Evolutionary conservation across 73 alveolate species (phyloP).

Genomic region (Tetrahymena elliotti): DNA sequence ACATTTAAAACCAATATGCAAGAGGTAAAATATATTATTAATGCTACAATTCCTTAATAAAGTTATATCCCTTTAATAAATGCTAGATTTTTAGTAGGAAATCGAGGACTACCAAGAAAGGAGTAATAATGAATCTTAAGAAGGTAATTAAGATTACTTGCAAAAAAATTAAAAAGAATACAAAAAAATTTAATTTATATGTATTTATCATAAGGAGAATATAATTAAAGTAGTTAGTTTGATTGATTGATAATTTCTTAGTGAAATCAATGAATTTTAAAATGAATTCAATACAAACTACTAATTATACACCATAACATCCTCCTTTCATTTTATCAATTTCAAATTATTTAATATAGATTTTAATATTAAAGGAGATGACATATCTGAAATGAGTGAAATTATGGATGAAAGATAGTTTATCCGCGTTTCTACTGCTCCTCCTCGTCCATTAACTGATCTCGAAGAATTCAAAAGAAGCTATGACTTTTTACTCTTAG

Average conservation of each 20-base stretch:
- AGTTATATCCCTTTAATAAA: neutral
- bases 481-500: conserved; percentile 65
- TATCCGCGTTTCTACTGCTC: conserved; percentile 76
- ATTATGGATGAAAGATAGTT: conserved; percentile 8
- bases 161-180: neutral
- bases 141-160: neutral
- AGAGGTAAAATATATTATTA: neutral
- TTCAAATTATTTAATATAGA: neutral
- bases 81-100: neutral
- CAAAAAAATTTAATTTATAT: neutral
- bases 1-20: neutral
- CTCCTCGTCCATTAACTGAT: conserved; percentile 84
- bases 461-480: conserved; percentile 70
- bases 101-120: neutral
- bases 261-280: neutral
- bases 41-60: neutral
- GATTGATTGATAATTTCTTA: neutral
- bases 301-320: neutral
- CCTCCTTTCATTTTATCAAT: neutral
- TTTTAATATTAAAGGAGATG: neutral
- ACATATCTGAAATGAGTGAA: neutral
- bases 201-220: neutral
- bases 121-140: neutral
- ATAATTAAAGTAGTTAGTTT: neutral
- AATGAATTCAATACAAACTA: too few relatives aligned